These are phyloP conservation scores for Leccinum idahoense DNA, from an alignment of 1,284 basidiomycete species.

Conservation along the genomic window DNA sequence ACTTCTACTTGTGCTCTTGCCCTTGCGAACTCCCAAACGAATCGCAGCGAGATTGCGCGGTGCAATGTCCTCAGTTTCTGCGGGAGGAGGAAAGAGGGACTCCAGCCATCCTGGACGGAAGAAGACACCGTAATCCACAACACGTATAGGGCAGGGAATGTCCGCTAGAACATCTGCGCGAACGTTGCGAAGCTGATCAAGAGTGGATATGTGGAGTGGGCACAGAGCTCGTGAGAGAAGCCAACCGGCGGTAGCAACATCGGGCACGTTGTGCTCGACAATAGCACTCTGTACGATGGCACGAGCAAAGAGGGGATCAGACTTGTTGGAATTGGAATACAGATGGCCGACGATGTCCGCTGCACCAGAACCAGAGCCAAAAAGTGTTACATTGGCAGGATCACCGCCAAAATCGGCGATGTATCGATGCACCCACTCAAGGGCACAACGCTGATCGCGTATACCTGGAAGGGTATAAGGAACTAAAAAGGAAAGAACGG, in stretches of 20 bases:
- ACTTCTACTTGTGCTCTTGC: constrained; percentile 26
- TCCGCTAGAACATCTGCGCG: constrained; percentile 51
- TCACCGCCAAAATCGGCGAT: constrained; percentile 71
- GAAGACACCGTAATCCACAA: constrained; percentile 64
- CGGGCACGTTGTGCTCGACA: constrained; percentile 55
- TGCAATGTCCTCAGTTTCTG: constrained; percentile 32
- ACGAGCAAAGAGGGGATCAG: constrained; percentile 55
- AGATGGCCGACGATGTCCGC: constrained; percentile 70
- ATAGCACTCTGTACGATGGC: constrained; percentile 65
- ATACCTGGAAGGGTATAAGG: constrained; percentile 40
- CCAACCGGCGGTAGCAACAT: constrained; percentile 56
- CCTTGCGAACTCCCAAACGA: constrained; percentile 25
- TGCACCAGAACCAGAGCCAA: constrained; percentile 67
- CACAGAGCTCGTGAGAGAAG: constrained; percentile 59
- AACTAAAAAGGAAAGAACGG: constrained; percentile 1
- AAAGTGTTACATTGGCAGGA: constrained; percentile 63
- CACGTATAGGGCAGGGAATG: constrained; percentile 45
- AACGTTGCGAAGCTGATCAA: constrained; percentile 57
- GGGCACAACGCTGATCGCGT: constrained; percentile 62
- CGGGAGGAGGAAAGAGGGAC: constrained; percentile 34
- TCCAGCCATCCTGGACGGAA: constrained; percentile 57
- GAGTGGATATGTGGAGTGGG: constrained; percentile 43
- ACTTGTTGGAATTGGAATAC: constrained; percentile 58
- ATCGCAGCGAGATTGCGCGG: constrained; percentile 16
- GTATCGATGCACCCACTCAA: constrained; percentile 66